phyloP scores from a whole-genome alignment of 805 yeast genomes.

The Cyberlindnera samutprakarnensis region DNA sequence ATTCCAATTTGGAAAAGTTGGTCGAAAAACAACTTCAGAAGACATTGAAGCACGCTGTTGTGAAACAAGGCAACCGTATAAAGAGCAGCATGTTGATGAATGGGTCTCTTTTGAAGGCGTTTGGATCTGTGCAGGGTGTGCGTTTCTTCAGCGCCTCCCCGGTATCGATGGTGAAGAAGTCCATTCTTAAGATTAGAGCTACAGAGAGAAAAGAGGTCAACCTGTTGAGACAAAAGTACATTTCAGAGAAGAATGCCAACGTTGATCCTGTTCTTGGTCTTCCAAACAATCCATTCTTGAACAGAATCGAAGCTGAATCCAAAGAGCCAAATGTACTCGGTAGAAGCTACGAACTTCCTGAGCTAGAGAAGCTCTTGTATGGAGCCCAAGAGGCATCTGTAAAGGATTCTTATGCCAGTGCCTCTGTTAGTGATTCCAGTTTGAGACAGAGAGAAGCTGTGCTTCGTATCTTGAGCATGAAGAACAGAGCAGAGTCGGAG shows the following conservation, averaged over 20 bases:
- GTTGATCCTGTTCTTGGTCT: constrained; percentile 82
- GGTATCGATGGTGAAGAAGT: constrained; percentile 11
- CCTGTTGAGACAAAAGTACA: constrained; percentile 20
- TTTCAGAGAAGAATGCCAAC: constrained; percentile 17
- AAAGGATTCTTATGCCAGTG: constrained; percentile 19
- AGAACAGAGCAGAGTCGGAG: constrained; percentile 58
- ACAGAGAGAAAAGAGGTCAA: constrained; percentile 20
- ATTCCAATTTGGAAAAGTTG: neutral
- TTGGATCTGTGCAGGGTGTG: constrained; percentile 3
- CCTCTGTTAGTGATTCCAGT: constrained; percentile 30
- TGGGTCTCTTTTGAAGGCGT: constrained; percentile 7
- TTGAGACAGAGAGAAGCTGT: constrained; percentile 61
- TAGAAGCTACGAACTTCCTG: constrained; percentile 48
- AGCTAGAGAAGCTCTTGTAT: constrained; percentile 66
- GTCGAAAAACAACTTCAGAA: no score
- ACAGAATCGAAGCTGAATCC: constrained; percentile 57
- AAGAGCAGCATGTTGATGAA: constrained; percentile 5
- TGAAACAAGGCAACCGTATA: neutral
- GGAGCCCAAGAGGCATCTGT: constrained; percentile 62
- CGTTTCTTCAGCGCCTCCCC: constrained; percentile 11
- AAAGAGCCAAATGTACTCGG: constrained; percentile 60
- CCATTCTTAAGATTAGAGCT: constrained; percentile 19
- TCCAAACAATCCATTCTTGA: constrained; percentile 55
- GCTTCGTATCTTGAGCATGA: constrained; percentile 63
- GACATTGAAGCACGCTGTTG: no score